Percentiles rank a stretch among this genome's conserved stretches.
These are phyloP conservation scores for Chrysoporthe cubensis DNA, from an alignment of 2,329 filamentous ascomycete species.

Conservation along the genomic window DNA sequence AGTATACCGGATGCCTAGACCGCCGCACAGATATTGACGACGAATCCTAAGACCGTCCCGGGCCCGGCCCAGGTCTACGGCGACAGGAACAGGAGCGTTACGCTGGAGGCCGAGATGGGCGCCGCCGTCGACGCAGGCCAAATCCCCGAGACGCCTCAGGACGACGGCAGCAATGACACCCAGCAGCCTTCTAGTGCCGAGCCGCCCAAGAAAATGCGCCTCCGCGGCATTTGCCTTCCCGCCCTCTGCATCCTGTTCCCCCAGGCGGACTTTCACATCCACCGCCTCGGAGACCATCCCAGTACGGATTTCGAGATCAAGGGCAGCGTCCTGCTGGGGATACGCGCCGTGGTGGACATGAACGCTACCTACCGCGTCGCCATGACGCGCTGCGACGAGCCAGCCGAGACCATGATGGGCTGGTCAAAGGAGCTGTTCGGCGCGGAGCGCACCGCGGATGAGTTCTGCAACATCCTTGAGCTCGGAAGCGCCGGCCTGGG, in stretches of 20 bases:
- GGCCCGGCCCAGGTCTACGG: not conserved
- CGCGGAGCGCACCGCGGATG: not conserved
- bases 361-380: not conserved
- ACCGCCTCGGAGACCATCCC: not conserved
- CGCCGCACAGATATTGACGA: not conserved
- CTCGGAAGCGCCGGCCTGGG: not conserved
- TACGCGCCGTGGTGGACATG: not conserved
- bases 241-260: not conserved
- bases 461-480: not conserved
- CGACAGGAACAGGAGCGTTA: not conserved
- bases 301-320: not conserved
- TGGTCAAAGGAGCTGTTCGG: not conserved
- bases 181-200: not conserved
- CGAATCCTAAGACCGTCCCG: not conserved
- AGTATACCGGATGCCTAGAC: not conserved
- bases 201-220: not conserved
- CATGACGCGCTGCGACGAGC: not conserved
- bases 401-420: not conserved
- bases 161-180: not conserved
- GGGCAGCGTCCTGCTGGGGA: not conserved
- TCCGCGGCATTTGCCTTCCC: not conserved
- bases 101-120: not conserved
- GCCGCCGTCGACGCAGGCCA: not conserved
- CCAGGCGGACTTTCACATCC: not conserved
- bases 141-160: not conserved